Evolutionary conservation across 1,284 basidiomycete species (phyloP), one percentile per base, ranked within the genome.

Genomic region (Irpex sp.): DNA sequence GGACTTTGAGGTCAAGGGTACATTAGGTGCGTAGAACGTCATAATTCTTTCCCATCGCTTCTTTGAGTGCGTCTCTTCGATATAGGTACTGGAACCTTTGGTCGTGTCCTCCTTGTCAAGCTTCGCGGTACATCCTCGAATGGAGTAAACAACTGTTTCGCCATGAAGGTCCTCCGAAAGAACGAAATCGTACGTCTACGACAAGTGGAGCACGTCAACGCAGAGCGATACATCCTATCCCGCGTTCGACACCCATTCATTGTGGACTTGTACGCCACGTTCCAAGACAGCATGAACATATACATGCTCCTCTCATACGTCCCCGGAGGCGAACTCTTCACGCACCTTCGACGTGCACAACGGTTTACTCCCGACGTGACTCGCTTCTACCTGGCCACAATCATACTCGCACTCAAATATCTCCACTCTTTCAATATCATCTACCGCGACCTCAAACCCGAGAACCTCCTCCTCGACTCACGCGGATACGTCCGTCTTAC

Each of bases 291-390:
- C 66, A 83, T 94, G 69, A 98, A 98, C 77, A 85, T 98, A 49
- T 99, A 98, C 81, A 98, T 99, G 96, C 86, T 99, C 65, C 94
- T 98, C 86, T 97, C 97, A 68, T 99, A 97, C 75, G 92, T 99
- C 54, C 95, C 97, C 1, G 97, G 97, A 26, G 97, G 97, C 58
- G 97, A 99, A 78, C 85, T 99, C 61, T 99, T 99, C 77, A 95
- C 93, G 47, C 89, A 97, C 69, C 83, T 98, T 59, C 88, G 95
- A 62, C 92, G 94, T 66, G 94, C 93, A 36, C 92, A 95, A 75
- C 89, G 94, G 55, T 99, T 99, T 79, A 96, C 95, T 8, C 94
- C 97, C 61, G 95, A 97, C 65, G 97, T 99, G 60, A 98, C 97
- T 59, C 95, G 97, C 67, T 99, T 99, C 77, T 99, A 98, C 77